Evolutionary conservation across 2,329 filamentous ascomycete species (phyloP), one percentile per base, ranked within the genome.

Genomic region (Sporothrix sp.): DNA sequence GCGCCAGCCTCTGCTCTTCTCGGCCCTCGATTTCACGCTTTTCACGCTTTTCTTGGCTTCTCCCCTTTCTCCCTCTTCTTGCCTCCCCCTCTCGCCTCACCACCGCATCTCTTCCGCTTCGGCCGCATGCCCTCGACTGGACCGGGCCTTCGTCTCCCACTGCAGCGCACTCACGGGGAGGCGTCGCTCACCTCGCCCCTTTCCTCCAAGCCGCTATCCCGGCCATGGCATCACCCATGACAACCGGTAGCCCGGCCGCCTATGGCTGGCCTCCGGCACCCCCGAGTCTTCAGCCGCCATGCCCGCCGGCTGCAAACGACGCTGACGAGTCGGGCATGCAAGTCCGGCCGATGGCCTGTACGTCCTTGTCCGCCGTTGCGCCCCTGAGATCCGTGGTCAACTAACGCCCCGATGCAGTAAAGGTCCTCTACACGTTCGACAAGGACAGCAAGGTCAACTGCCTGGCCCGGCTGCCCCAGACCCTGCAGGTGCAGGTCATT

Each of bases 361-460:
- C 58, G 64, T 55, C 20, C n/a, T 36, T 18, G 20, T 21, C 14
- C 10, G 10, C 20, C 18, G 4, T 13, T n/a, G 10, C 13, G 10
- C 27, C 13, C 13, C 18, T 13, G 11, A 3, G 36, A 43, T 18
- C 18, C 32, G 45, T 39, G 27, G 20, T 3, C 38, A 7, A 21
- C 40, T 57, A 52, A 58, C 46, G 32, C 53, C 21, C 48, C 33
- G 58, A 37, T n/a, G n/a, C 66, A 95, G 90, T 97, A 67, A 97
- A 97, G 75, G 85, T 97, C 45, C 82, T 95, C 54, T 98, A 97
- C 69, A 95, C 89, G 28, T 96, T 97, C 69, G 90, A 97, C 66
- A 82, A 84, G 63, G 84, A 91, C 58, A 84, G 81, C 69, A 89
- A 89, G 68, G 84, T 88, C 57, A 90, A 91, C 63, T 96, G 89